Base-by-base conservation (phyloP, 176 grass and related monocot species). In the Chrysopogon serrulatus region DNA sequence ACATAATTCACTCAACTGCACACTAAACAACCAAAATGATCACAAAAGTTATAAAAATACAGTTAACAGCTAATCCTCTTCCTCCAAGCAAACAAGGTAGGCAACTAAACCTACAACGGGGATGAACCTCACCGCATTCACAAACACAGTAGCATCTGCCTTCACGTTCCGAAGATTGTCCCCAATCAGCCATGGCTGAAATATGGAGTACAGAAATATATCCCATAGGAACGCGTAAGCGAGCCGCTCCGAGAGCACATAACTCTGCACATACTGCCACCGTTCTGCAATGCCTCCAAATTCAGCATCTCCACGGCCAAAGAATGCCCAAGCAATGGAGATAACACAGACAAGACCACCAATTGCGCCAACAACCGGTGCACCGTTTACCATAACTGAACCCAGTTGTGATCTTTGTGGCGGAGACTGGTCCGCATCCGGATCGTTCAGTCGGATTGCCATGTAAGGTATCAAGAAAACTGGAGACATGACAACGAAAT, bases 391-490 rank as follows among this genome's bases (percentile, higher is more conserved):
- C 88, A 98, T 92, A 33, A 91, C 19, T 19, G 85, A 98, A 30
- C 87, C 82, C 83, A 98, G 80, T 14, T 82, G 77, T 68, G 96
- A 90, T 54, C 81, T 71, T 77, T 65, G 80, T 23, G 65, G 39
- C 12, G 79, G 69, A 54, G 88, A 81, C 77, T 53, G 51, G 39
- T 92, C 77, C 51, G 40, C 23, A 26, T 92, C 85, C 14, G 45
- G 27, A 24, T 87, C 76, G 2, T 92, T 95, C 28, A 98, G 91
- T 66, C 96, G 88, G 60, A 98, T 95, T 18, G 92, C 96, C 96
- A 98, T 98, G 83, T 98, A 98, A 79, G 96, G 92, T 91, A 98
- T 95, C 83, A 98, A 85, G 87, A 98, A 93, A 83, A 91, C 96
- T 98, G 62, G 40, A 68, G 1, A 77, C 68, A 67, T 31, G 5